phyloP scores from a whole-genome alignment of 179 eudicot species.

The Sideroxylon spinosum region DNA sequence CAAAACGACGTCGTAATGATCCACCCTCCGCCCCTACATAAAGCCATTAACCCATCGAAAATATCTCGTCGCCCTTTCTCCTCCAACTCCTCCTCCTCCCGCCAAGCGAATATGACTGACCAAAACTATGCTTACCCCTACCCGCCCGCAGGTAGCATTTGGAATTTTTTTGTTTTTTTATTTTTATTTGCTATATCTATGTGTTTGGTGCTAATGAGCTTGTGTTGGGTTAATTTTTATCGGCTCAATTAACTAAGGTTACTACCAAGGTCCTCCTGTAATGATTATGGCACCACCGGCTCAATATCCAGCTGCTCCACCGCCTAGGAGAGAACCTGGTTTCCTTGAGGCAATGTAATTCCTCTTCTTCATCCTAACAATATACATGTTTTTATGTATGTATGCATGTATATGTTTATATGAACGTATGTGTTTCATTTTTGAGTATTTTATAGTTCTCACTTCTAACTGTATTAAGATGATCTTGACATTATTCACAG shows the following conservation, averaged over 20 bases:
- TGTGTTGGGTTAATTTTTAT: background rate
- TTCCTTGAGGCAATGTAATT: conserved; percentile 69
- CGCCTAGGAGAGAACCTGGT: conserved; percentile 39
- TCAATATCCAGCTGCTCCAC: conserved; percentile 58
- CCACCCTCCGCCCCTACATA: too few relatives aligned
- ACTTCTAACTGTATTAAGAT: background rate
- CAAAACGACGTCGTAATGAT: too few relatives aligned
- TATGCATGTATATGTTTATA: too few relatives aligned
- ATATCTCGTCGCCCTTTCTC: too few relatives aligned
- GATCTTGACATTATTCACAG: conserved; percentile 4
- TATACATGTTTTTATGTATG: too few relatives aligned
- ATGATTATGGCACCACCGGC: conserved; percentile 60
- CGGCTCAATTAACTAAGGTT: conserved; percentile 14
- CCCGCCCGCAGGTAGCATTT: conserved; percentile 39
- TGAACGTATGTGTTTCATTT: background rate
- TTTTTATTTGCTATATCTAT: background rate
- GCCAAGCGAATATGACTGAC: too few relatives aligned
- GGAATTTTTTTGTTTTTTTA: too few relatives aligned
- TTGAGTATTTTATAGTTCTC: background rate
- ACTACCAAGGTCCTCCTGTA: conserved; percentile 78
- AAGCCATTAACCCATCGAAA: too few relatives aligned
- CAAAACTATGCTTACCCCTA: conserved; percentile 35
- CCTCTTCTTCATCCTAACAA: too few relatives aligned
- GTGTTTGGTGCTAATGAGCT: background rate
- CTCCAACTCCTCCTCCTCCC: too few relatives aligned